These are phyloP conservation scores for Gnomoniopsis sp. DNA, from an alignment of 2,329 filamentous ascomycete genomes.

Conservation along the genomic window DNA sequence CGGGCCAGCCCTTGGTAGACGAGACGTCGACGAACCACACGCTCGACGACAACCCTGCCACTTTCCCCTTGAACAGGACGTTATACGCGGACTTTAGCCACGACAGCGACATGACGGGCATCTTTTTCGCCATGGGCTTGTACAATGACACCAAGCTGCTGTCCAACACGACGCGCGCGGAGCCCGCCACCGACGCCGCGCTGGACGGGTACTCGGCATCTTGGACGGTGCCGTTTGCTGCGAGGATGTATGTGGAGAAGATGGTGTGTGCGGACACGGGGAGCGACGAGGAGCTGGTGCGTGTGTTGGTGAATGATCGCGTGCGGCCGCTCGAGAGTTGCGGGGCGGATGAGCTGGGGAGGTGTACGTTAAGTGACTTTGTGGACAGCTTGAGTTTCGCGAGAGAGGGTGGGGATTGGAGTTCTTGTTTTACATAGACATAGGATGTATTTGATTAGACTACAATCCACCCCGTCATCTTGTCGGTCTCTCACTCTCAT, in stretches of 20 bases:
- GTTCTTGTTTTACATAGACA: constrained; percentile 49
- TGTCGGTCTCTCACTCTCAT: neutral
- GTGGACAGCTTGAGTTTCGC: constrained; percentile 75
- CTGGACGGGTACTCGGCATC: constrained; percentile 67
- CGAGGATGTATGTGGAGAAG: constrained; percentile 83
- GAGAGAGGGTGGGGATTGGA: constrained; percentile 69
- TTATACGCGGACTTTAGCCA: constrained; percentile 91
- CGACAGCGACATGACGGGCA: constrained; percentile 79
- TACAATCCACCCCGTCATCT: neutral
- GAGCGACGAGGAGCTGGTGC: constrained; percentile 63
- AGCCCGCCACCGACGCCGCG: constrained; percentile 28
- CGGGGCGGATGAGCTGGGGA: constrained; percentile 63
- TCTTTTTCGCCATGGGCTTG: constrained; percentile 74
- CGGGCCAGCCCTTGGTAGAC: constrained; percentile 64
- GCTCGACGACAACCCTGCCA: constrained; percentile 61
- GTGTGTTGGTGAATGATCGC: constrained; percentile 79
- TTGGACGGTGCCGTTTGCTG: constrained; percentile 80
- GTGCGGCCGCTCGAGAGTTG: constrained; percentile 72
- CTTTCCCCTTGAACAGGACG: constrained; percentile 67
- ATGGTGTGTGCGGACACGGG: constrained; percentile 56
- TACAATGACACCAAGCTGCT: constrained; percentile 64
- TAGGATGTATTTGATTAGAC: neutral
- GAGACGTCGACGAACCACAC: constrained; percentile 75
- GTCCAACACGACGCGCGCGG: constrained; percentile 42
- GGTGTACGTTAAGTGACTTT: constrained; percentile 68